Evolutionary conservation across 208 protist genomes (phyloP), one percentile per base, ranked within the genome.

Genomic region (Crithidia acanthocephali): DNA sequence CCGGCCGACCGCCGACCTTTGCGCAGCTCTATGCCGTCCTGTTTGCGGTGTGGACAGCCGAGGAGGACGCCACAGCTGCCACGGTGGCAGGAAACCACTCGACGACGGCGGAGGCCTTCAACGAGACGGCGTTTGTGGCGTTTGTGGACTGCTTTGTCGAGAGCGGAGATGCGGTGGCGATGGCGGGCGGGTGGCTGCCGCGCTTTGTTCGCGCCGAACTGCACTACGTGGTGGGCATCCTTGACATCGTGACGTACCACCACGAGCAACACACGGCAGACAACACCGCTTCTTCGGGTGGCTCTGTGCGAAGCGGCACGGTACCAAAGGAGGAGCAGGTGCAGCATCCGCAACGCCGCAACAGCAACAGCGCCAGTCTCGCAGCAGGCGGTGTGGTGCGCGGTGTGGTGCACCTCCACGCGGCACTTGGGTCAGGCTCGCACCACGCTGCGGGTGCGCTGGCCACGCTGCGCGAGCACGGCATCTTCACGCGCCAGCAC

Each of bases 381-480:
- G 16, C 1, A 16, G 56, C 56, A 10, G 56, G 23, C 25, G 45
- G 23, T 20, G 63, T 61, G 13, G 51, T 59, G 40, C 74, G 35
- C 40, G 75, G 48, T 18, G 53, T 87, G 2, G 7, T 80, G 16
- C 45, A 76, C 18, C 40, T 89, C 10, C 73, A 92, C 40, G 73
- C 83, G 66, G 69, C 86, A 4, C 44, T 87, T 47, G 81, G 83
- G 65, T 15, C 33, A 13, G 87, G 86, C 37, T 94, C 91, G 6
- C 45, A 47, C 27, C 78, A 80, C 53, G 91, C 91, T 2, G 76
- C 80, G 2, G 76, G 77, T 13, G 71, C 86, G 0, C 55, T 94
- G 23, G 83, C 86, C 9, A 92, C 86, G 2, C 72, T 93, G 44
- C 73, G 80, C 23, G 86, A 92, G 53, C 81, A 93, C 48, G 88